Evolutionary conservation across 2,329 filamentous ascomycete genomes (phyloP).

Genomic region (Raffaelea deltoideospora): DNA sequence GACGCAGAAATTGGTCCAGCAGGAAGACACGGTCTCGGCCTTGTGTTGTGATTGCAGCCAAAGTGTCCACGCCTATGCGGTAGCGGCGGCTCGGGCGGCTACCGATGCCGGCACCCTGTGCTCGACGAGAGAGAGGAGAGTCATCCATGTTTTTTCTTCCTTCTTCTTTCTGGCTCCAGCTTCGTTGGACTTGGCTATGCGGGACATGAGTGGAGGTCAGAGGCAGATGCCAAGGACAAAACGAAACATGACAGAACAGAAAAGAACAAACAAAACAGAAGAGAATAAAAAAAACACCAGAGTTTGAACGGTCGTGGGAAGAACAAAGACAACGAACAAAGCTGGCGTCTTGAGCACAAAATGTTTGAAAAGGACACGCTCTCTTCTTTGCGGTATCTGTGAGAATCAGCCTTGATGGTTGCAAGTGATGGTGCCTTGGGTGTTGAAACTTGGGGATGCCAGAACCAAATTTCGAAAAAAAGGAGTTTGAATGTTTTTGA

Average conservation of each 20-base stretch:
- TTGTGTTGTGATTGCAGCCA: background rate
- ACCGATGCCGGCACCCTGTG: background rate
- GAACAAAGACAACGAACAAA: background rate
- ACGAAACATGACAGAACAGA: background rate
- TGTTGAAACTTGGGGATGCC: too few species aligned
- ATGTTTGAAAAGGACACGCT: too few species aligned
- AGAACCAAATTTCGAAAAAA: too few species aligned
- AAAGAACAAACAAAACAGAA: background rate
- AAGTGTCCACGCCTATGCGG: background rate
- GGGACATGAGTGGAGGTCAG: too few species aligned
- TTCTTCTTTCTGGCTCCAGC: too few species aligned
- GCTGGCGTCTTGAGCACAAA: background rate
- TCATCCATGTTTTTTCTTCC: constrained; percentile 1
- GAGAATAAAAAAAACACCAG: background rate
- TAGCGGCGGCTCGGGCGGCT: background rate
- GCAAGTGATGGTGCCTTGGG: too few species aligned
- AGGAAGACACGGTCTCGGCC: constrained; percentile 2
- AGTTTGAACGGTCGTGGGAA: background rate
- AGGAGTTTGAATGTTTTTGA: too few species aligned
- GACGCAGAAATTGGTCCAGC: constrained; percentile 1
- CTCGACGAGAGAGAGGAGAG: background rate
- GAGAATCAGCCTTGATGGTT: too few species aligned
- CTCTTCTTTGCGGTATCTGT: too few species aligned
- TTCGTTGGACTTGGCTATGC: too few species aligned
- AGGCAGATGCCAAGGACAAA: too few species aligned